Conservation (phyloP, 2,329 filamentous ascomycete genomes). For the Nannizziopsis arthrosporioides region DNA sequence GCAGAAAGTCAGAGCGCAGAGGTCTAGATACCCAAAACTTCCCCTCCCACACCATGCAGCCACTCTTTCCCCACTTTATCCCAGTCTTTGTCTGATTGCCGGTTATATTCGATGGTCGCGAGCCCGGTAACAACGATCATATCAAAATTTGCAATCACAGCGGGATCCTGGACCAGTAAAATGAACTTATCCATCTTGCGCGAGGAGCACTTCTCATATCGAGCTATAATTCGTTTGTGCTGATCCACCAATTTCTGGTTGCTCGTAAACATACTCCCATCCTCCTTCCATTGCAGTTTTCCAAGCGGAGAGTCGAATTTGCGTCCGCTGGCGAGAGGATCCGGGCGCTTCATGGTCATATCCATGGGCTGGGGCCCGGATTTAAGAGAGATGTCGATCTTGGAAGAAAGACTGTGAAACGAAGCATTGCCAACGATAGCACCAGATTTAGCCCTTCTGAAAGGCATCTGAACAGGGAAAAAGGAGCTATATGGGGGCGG, state of each 20-base stretch:
- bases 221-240: constrained; percentile 12
- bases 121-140: constrained; percentile 14
- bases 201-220: constrained; percentile 12
- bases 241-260: constrained; percentile 13
- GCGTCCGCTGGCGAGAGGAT: constrained; percentile 10
- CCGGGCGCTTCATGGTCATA: constrained; percentile 13
- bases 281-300: constrained; percentile 14
- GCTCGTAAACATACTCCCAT: constrained; percentile 9
- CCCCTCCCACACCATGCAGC: not conserved
- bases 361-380: not conserved
- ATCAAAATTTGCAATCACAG: constrained; percentile 11
- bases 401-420: constrained; percentile 15
- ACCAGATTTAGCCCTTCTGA: not conserved
- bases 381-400: constrained; percentile 12
- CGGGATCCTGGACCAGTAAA: constrained; percentile 9
- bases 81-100: constrained; percentile 6
- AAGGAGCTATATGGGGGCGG: not conserved
- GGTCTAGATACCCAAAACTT: not conserved
- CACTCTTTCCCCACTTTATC: constrained; percentile 3
- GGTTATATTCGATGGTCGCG: constrained; percentile 13
- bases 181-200: constrained; percentile 5
- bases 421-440: constrained; percentile 8
- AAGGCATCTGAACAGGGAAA: not conserved
- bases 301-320: constrained; percentile 13
- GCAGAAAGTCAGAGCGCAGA: not conserved